Evolutionary conservation across 768 basidiomycete genomes (phyloP), one percentile per base, ranked within the genome.

Genomic region (Boletus subcaerulescens): DNA sequence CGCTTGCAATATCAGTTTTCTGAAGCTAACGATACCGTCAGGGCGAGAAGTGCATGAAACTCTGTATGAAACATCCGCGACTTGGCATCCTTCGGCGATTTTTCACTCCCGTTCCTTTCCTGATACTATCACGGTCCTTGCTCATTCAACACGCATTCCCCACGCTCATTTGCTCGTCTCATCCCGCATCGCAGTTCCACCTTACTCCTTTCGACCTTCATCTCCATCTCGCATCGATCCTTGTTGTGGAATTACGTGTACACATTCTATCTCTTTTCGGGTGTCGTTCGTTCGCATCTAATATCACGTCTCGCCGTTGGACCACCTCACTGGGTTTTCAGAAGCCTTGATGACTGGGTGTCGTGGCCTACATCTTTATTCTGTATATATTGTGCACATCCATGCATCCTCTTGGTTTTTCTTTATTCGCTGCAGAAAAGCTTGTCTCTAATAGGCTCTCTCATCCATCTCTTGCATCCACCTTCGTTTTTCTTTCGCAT

Each of bases 181-280:
- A 45, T 31, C 59, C 44, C 17, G 35, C 52, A 48, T 60, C 46
- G 36, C 45, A 44, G 11, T 45, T 42, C 48, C 48, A 45, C 41
- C 29, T 51, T 44, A 22, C 57, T 55, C 55, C 20, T 49, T 66
- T 43, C 52, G 47, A 64, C 32, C 52, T 66, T 51, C 56, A 48
- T 56, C 51, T 60, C 53, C 22, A 33, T 52, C 61, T 42, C 36
- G 62, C 57, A 62, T 62, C 60, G 48, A 58, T 50, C 52, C 50
- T 42, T 65, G 67, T 68, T 68, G 67, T 68, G 69, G 69, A 66
- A 68, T 62, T 68, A 71, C 54, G 58, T 68, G 69, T 68, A 70
- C 53, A 68, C 66, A 67, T 53, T 56, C 58, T 13, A 48, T 42
- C 57, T 35, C 54, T 45, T 45, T 33, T 53, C 42, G 50, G 57